These are phyloP conservation scores for Pseudogymnoascus pannorum DNA, from an alignment of 2,329 filamentous ascomycete genomes.

Conservation along the genomic window DNA sequence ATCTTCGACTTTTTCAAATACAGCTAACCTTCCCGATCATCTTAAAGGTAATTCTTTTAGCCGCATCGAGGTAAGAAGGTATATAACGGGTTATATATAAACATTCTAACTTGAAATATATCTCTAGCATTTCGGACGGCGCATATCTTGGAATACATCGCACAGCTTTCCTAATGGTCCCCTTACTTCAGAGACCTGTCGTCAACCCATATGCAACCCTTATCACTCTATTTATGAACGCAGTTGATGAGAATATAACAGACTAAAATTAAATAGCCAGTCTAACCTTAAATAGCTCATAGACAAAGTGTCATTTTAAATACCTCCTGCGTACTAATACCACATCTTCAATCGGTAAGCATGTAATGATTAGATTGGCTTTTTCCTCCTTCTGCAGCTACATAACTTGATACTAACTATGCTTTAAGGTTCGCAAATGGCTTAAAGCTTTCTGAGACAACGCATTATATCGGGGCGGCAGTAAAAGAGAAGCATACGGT, in stretches of 20 bases:
- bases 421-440: neutral
- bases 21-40: slow-evolving; percentile 18
- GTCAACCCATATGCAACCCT: slow-evolving; percentile 35
- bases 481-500: slow-evolving; percentile 16
- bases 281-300: neutral
- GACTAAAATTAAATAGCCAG: neutral
- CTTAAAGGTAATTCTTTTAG: slow-evolving; percentile 23
- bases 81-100: neutral
- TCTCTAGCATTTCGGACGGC: slow-evolving; percentile 33
- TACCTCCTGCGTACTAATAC: neutral
- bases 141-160: slow-evolving; percentile 26
- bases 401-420: neutral
- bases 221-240: slow-evolving; percentile 36
- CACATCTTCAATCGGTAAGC: neutral
- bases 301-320: neutral
- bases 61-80: slow-evolving; percentile 33
- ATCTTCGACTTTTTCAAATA: slow-evolving; percentile 26
- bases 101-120: slow-evolving; percentile 19
- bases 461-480: neutral
- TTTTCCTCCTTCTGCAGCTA: neutral
- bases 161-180: slow-evolving; percentile 25
- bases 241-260: slow-evolving; percentile 21
- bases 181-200: slow-evolving; percentile 26
- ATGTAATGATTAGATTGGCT: neutral
- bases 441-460: neutral